These are phyloP conservation scores for Ogataea methanolica DNA, from an alignment of 805 yeast genomes.

Conservation along the genomic window DNA sequence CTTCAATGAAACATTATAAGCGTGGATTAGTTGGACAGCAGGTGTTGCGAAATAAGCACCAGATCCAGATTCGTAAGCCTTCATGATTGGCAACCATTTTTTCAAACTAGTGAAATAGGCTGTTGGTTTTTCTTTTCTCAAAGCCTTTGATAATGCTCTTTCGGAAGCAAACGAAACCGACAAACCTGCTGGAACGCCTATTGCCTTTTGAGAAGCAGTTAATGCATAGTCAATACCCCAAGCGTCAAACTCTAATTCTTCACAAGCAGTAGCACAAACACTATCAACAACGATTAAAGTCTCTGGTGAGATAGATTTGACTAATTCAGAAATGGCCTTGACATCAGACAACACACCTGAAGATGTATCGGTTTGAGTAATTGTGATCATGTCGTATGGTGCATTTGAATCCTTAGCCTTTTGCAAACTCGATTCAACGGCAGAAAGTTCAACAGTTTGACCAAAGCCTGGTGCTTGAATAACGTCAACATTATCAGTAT, in stretches of 20 bases:
- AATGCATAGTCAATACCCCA: conserved; percentile 90
- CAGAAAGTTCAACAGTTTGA: conserved; percentile 52
- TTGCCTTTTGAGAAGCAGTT: conserved; percentile 93
- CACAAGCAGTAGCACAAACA: conserved; percentile 92
- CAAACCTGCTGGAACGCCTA: conserved; percentile 92
- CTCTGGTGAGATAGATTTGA: conserved; percentile 66
- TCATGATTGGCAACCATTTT: conserved; percentile 87
- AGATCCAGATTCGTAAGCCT: conserved; percentile 74
- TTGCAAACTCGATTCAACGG: conserved; percentile 52
- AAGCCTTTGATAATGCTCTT: conserved; percentile 65
- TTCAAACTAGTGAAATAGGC: conserved; percentile 67
- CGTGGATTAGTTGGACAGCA: conserved; percentile 82
- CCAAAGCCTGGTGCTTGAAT: conserved; percentile 67
- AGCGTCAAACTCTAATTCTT: conserved; percentile 73
- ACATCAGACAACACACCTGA: conserved; percentile 87
- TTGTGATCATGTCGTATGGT: conserved; percentile 63
- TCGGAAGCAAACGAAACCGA: conserved; percentile 70
- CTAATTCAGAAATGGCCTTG: conserved; percentile 53
- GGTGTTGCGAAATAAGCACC: conserved; percentile 95
- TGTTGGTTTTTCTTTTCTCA: conserved; percentile 41
- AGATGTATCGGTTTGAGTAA: conserved; percentile 95
- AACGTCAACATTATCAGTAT: conserved; percentile 73
- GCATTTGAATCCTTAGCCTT: conserved; percentile 27
- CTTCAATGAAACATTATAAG: conserved; percentile 69
- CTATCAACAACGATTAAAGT: conserved; percentile 87